Conservation (phyloP, 352 stramenopile species). For the Phytopythium ostracodes region DNA sequence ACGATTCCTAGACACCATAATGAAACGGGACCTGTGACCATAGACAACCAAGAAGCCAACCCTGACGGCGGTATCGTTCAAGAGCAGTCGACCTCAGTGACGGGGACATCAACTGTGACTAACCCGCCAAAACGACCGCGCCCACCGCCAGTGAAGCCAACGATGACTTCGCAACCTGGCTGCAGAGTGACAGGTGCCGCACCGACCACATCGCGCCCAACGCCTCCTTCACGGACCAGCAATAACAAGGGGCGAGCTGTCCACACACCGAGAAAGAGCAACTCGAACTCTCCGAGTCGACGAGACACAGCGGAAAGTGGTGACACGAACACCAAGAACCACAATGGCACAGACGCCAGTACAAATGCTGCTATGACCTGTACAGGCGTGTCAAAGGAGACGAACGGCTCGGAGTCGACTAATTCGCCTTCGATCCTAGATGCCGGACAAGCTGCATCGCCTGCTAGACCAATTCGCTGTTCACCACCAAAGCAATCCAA, state of each 20-base stretch:
- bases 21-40: not conserved
- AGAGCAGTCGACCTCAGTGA: not conserved
- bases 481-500: constrained; percentile 7
- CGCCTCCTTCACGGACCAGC: not conserved
- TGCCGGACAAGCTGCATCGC: not conserved
- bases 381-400: not conserved
- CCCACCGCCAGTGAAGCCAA: not conserved
- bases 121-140: not conserved
- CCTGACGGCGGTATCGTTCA: not conserved
- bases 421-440: not conserved
- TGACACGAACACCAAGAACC: not conserved
- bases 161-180: not conserved
- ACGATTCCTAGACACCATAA: not conserved
- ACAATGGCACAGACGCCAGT: not conserved
- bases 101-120: not conserved
- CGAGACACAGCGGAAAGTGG: not conserved
- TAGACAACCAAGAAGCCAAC: not conserved
- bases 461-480: not conserved
- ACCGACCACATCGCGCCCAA: not conserved
- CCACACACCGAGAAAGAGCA: not conserved
- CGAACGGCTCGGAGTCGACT: not conserved
- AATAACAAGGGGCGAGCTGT: too few relatives aligned
- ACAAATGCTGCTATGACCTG: not conserved
- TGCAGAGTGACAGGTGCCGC: not conserved
- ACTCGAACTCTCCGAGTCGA: not conserved